Evolutionary conservation across 306 rosid genomes (phyloP), one percentile per base, ranked within the genome.

Genomic region (Inga oerstediana): DNA sequence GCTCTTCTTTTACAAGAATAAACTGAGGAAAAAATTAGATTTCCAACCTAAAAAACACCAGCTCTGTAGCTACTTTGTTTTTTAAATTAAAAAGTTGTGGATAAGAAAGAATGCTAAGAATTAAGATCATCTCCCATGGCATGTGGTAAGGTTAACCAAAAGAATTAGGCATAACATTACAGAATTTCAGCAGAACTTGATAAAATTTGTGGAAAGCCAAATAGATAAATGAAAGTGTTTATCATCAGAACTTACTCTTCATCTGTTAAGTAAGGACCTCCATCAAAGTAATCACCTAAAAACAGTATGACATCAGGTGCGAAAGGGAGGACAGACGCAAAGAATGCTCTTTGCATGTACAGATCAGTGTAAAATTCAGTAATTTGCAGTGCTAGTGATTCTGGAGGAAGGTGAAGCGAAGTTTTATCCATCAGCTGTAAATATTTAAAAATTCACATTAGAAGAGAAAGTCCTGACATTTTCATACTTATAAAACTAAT

Each of bases 231-330:
- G 12, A 51, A 79, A 22, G 78, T 43, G 64, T 27, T 75, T 72
- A 58, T 22, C 67, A 83, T 56, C 58, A 75, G 81, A 78, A 54
- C 97, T 94, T 89, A 94, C 98, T 94, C 98, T 80, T 88, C 89
- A 78, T 92, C 90, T 0, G 87, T 85, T 77, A 94, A 85, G 80
- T 67, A 84, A 74, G 94, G 94, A 73, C 95, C 98, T 67, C 98
- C 95, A 68, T 94, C 98, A 27, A 94, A 94, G 87, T 89, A 88
- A 83, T 94, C 98, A 62, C 98, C 98, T 78, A 94, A 82, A 83
- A 92, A 90, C 87, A 92, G 84, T 85, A 94, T 48, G 44, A 90
- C 91, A 72, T 92, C 93, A 17, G 97, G 98, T 70, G 87, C 84
- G 84, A 92, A 86, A 83, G 93, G 95, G 64, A 91, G 75, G 41